phyloP scores from a whole-genome alignment of 1,284 basidiomycete species.

The Laetiporus sulphureus region DNA sequence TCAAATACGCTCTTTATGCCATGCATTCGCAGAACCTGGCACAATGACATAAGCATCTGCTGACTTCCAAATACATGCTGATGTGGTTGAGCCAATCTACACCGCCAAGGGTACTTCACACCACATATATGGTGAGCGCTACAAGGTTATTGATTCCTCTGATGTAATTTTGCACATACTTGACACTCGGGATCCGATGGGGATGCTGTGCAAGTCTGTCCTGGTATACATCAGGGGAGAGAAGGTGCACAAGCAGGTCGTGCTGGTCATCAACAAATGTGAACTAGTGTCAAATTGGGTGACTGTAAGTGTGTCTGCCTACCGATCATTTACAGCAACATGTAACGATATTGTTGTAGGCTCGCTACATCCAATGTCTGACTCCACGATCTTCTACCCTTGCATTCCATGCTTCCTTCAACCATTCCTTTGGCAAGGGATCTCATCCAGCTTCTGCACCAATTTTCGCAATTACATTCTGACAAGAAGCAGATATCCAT shows the following conservation, averaged over 20 bases:
- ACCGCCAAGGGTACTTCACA: constrained; percentile 90
- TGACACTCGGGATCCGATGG: constrained; percentile 93
- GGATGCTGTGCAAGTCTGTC: constrained; percentile 95
- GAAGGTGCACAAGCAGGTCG: constrained; percentile 97
- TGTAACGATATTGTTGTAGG: constrained; percentile 60
- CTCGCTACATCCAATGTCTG: constrained; percentile 94
- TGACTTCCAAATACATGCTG: constrained; percentile 59
- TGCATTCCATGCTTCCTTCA: constrained; percentile 97
- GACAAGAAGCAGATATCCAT: constrained; percentile 99
- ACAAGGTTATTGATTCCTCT: constrained; percentile 99
- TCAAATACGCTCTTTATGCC: no score
- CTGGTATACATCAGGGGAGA: constrained; percentile 94
- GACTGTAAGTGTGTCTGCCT: constrained; percentile 90
- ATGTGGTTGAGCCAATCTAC: constrained; percentile 82
- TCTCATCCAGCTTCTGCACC: constrained; percentile 96
- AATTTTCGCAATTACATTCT: constrained; percentile 95
- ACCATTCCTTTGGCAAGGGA: constrained; percentile 98
- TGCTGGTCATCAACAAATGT: constrained; percentile 97
- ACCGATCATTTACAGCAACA: no score
- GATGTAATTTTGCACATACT: constrained; percentile 96
- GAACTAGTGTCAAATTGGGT: constrained; percentile 99
- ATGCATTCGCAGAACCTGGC: constrained; percentile 31
- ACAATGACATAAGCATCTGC: constrained; percentile 23
- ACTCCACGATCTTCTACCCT: constrained; percentile 94
- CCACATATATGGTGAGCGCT: constrained; percentile 96